A percentile compares a stretch with the other conserved stretches of the same genome.
phyloP scores from a whole-genome alignment of 202 grass and related monocot genomes.

The Schoenoplectus tabernaemontani region DNA sequence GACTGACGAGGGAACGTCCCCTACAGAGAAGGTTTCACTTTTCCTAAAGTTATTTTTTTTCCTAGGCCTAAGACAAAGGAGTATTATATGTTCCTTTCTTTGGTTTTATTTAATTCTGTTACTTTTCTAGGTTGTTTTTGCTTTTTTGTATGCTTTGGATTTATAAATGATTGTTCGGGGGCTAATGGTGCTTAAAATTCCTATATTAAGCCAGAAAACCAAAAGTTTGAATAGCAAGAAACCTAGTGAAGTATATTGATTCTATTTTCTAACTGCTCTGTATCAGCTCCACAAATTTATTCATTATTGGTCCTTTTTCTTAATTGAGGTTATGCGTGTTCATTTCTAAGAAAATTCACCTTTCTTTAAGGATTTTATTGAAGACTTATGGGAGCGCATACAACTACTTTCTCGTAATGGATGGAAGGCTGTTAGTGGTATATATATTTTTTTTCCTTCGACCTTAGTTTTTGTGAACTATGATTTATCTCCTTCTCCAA shows the following conservation, averaged over 20 bases:
- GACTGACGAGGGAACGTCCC: constrained; percentile 62
- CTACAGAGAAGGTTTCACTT: constrained; percentile 59
- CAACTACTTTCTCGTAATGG: constrained; percentile 76
- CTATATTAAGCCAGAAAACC: neutral
- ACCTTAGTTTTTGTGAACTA: neutral
- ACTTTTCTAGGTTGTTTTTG: neutral
- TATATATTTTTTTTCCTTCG: neutral
- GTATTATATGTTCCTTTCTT: neutral
- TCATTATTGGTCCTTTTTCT: neutral
- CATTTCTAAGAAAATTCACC: constrained; percentile 21
- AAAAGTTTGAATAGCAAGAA: neutral
- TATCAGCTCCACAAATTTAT: neutral
- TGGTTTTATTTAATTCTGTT: neutral
- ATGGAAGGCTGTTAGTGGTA: constrained; percentile 98
- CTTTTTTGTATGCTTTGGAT: neutral
- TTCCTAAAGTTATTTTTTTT: neutral
- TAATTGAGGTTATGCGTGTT: constrained; percentile 6
- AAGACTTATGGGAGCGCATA: constrained; percentile 91
- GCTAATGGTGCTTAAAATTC: neutral
- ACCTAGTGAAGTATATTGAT: neutral
- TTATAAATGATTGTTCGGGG: neutral
- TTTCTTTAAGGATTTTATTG: constrained; percentile 77
- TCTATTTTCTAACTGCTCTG: neutral
- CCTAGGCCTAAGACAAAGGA: neutral
- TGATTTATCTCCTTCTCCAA: neutral